Evolutionary conservation across 768 basidiomycete species (phyloP).

Genomic region (Mycena vulgaris): DNA sequence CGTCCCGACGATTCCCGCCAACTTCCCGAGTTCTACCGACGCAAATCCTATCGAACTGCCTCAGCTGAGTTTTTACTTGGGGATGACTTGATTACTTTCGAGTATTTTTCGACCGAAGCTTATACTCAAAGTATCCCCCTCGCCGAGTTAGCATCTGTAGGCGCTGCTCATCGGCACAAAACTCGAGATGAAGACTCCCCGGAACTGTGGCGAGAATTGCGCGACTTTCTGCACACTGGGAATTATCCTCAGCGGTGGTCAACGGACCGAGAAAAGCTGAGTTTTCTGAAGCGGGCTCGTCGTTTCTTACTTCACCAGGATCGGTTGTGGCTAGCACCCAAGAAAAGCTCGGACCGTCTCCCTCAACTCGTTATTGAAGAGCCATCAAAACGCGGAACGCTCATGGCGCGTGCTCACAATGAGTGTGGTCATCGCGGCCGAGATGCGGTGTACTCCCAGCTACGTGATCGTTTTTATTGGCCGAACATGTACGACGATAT

Average conservation of each 20-base stretch:
- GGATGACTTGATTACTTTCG: conserved; percentile 1
- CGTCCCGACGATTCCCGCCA: not conserved
- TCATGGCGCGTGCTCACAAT: conserved; percentile 43
- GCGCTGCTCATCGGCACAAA: conserved; percentile 7
- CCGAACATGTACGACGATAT: too few relatives aligned
- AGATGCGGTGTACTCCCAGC: too few relatives aligned
- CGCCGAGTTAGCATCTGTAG: not conserved
- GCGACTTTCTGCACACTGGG: conserved; percentile 24
- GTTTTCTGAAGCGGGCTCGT: conserved; percentile 19
- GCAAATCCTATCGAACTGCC: not conserved
- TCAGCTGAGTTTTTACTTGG: not conserved
- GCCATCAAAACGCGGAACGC: not conserved
- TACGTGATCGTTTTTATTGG: too few relatives aligned
- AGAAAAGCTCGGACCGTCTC: not conserved
- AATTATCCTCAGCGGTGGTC: conserved; percentile 17
- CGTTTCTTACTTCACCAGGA: conserved; percentile 41
- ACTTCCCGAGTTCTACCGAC: not conserved
- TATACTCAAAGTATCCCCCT: conserved; percentile 27
- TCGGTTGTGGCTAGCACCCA: conserved; percentile 36
- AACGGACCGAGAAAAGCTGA: too few relatives aligned
- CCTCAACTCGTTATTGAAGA: conserved; percentile 47
- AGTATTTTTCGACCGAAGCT: not conserved
- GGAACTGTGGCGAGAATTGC: conserved; percentile 37
- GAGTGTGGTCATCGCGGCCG: too few relatives aligned
- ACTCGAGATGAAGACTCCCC: conserved; percentile 32